Conservation (phyloP, 768 basidiomycete genomes). For the Tephrocybe sp. region DNA sequence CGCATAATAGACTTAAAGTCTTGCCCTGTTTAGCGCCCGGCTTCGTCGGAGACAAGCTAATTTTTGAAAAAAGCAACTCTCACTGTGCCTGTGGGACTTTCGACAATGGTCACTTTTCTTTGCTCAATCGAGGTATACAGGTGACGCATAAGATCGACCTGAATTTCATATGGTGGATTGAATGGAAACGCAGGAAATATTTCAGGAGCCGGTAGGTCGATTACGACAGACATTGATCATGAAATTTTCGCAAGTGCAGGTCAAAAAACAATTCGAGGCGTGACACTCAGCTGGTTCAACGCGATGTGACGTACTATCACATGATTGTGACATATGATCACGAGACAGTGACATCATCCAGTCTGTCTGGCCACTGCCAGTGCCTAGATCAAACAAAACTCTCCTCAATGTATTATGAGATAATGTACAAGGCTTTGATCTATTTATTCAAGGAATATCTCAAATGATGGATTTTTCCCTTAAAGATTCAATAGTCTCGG, state of each 20-base stretch:
- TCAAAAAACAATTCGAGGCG: no score
- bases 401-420: no score
- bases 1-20: constrained; percentile 77
- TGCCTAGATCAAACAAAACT: no score
- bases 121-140: constrained; percentile 78
- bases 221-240: constrained; percentile 14
- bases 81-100: constrained; percentile 90
- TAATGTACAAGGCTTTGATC: no score
- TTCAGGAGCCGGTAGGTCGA: constrained; percentile 61
- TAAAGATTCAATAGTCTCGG: constrained; percentile 16
- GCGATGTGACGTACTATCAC: constrained; percentile 15
- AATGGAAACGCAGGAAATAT: constrained; percentile 84
- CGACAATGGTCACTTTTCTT: constrained; percentile 77
- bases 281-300: not conserved
- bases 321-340: not conserved
- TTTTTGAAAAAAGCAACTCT: constrained; percentile 18
- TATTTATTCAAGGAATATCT: no score
- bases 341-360: no score
- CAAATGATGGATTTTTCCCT: constrained; percentile 19
- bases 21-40: constrained; percentile 60
- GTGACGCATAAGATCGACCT: constrained; percentile 85
- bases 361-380: no score
- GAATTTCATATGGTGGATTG: constrained; percentile 79
- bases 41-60: not conserved
- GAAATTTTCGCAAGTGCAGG: no score